Base-by-base conservation (phyloP, 2,329 filamentous ascomycete genomes). In the Chaetomiaceae sp. region DNA sequence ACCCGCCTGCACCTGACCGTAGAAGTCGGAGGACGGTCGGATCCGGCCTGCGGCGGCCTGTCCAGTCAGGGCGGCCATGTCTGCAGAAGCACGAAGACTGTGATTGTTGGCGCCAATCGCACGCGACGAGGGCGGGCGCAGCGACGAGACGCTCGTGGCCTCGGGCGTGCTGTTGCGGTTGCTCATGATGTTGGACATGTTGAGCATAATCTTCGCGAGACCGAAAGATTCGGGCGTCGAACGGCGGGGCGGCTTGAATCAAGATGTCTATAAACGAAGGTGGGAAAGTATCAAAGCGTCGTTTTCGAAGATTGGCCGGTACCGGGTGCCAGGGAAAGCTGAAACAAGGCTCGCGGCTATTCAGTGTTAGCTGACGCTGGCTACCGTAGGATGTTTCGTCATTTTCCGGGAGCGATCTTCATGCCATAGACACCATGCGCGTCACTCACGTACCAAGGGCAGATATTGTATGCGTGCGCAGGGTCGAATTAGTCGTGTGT, bases 121-220 rank as follows among this genome's bases (percentile, higher is more conserved):
- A 63, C 92, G 83, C 60, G 91, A 87, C 37, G 85, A 80, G 44
- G 90, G 89, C 43, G 91, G 89, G 57, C 92, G 87, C 65, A 96
- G 85, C 60, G 89, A 85, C 48, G 86, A 86, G 56, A 88, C 84
- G 66, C 85, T 90, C 64, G 85, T 87, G 49, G 87, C 89, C 76
- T 97, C 94, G 51, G 94, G 94, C 41, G 92, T 97, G 79, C 91
- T 97, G 75, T 97, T 97, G 66, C 94, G 87, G 75, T 97, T 97
- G 62, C 84, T 83, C 69, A 85, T 81, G 61, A 82, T 85, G 64
- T 84, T 83, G 71, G 87, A 82, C 80, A 84, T 84, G 58, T 78
- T 80, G 73, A 77, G 71, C 76, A 80, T 79, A 53, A 47, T 60
- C 54, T 51, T 41, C 34, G 36, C 16, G 32, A 18, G 48, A 56